These are phyloP conservation scores for Exophiala aquamarina DNA, from an alignment of 2,329 filamentous ascomycete genomes.

Conservation along the genomic window DNA sequence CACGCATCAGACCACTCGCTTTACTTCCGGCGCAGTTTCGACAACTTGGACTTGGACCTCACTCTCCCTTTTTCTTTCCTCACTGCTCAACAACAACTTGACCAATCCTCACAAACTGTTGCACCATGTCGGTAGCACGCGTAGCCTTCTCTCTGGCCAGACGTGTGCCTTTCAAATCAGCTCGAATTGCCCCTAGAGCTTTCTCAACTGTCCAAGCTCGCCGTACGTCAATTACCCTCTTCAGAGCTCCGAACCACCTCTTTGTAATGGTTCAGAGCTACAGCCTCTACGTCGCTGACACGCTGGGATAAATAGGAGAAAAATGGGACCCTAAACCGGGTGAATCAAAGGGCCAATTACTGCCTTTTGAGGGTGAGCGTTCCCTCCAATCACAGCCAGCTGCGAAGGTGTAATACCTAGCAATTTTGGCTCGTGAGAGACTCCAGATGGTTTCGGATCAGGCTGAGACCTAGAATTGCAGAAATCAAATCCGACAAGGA, in stretches of 20 bases:
- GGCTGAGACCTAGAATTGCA: conserved; percentile 42
- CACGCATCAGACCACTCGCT: conserved; percentile 2
- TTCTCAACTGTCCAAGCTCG: conserved; percentile 47
- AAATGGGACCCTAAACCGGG: conserved; percentile 42
- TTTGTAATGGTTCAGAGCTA: conserved; percentile 23
- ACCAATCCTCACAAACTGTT: conserved; percentile 5
- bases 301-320: conserved; percentile 28
- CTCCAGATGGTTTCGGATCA: conserved; percentile 19
- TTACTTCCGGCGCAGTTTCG: conserved; percentile 9
- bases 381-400: conserved; percentile 2
- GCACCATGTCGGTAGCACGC: conserved; percentile 48
- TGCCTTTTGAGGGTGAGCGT: conserved; percentile 46
- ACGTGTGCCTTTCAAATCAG: conserved; percentile 41
- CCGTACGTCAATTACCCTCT: conserved; percentile 40
- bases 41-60: background rate
- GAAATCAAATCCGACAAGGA: conserved; percentile 83
- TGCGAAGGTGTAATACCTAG: no score
- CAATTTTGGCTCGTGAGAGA: background rate
- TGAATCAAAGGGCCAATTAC: conserved; percentile 41
- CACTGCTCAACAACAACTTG: conserved; percentile 14
- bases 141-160: conserved; percentile 46
- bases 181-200: conserved; percentile 41
- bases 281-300: conserved; percentile 11
- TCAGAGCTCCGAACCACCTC: conserved; percentile 16
- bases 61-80: conserved; percentile 16